Evolutionary conservation across 139 green algal genomes (phyloP).

Genomic region (Auxenochlorella protothecoides): DNA sequence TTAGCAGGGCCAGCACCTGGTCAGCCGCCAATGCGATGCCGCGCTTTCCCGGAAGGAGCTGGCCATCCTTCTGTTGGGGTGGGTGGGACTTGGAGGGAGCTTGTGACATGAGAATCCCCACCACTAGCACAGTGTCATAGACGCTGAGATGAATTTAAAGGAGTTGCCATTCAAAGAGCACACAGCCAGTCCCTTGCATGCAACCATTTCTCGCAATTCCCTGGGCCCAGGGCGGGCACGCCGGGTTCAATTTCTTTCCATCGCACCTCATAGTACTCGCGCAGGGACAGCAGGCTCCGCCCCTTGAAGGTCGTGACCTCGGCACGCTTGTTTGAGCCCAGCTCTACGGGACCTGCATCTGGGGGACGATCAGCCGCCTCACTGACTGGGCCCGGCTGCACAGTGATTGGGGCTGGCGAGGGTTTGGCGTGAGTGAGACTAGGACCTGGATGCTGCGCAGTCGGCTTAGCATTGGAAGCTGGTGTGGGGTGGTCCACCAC

Average conservation of each 20-base stretch:
- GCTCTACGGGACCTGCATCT: conserved; percentile 9
- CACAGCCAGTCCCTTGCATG: neutral
- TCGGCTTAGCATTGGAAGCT: too few relatives aligned
- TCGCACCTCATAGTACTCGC: conserved; percentile 43
- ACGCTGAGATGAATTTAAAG: neutral
- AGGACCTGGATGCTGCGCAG: too few relatives aligned
- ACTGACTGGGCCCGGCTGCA: too few relatives aligned
- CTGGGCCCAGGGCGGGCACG: too few relatives aligned
- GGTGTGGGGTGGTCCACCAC: too few relatives aligned
- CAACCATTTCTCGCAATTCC: too few relatives aligned
- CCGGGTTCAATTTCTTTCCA: too few relatives aligned
- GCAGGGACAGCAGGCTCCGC: conserved; percentile 16
- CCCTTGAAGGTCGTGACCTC: conserved; percentile 37
- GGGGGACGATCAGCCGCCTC: too few relatives aligned
- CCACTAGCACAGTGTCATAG: neutral
- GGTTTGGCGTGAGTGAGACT: too few relatives aligned
- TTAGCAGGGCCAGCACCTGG: conserved; percentile 15
- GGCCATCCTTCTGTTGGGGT: conserved; percentile 18
- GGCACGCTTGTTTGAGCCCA: conserved; percentile 24
- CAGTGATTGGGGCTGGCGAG: too few relatives aligned
- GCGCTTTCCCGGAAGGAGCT: conserved; percentile 45
- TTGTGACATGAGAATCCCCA: neutral
- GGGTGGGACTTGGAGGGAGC: neutral
- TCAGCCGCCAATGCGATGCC: conserved; percentile 40
- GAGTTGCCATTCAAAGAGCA: neutral